phyloP scores from a whole-genome alignment of 768 basidiomycete genomes.

The Mycena capillaripes region DNA sequence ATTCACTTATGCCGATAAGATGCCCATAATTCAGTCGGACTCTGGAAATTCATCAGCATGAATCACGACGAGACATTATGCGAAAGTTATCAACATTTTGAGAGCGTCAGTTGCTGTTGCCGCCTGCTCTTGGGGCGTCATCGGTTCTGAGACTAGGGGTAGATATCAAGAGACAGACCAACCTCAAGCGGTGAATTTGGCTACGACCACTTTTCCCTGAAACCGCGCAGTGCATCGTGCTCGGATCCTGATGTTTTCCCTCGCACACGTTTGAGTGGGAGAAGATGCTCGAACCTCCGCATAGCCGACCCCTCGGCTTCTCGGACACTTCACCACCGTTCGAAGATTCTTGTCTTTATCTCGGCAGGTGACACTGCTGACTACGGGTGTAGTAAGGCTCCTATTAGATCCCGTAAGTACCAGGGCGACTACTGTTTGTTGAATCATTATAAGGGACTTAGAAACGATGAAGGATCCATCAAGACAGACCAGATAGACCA shows the following conservation, averaged over 20 bases:
- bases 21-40: neutral
- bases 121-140: neutral
- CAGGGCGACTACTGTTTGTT: too few relatives aligned
- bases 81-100: neutral
- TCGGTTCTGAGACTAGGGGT: neutral
- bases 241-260: neutral
- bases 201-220: neutral
- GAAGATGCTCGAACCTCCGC: neutral
- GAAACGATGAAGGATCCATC: too few relatives aligned
- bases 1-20: slow-evolving; percentile 9
- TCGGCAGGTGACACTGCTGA: neutral
- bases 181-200: neutral
- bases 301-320: neutral
- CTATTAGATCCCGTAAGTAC: too few relatives aligned
- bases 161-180: neutral
- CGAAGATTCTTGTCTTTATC: neutral
- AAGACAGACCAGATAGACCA: too few relatives aligned
- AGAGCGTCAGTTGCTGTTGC: neutral
- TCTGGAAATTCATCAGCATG: slow-evolving; percentile 3
- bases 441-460: too few relatives aligned
- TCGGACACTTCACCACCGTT: neutral
- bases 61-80: neutral
- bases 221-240: neutral
- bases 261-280: neutral
- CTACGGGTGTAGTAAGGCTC: too few relatives aligned